phyloP scores from a whole-genome alignment of 2,329 filamentous ascomycete species.

The Scedosporium apiospermum region DNA sequence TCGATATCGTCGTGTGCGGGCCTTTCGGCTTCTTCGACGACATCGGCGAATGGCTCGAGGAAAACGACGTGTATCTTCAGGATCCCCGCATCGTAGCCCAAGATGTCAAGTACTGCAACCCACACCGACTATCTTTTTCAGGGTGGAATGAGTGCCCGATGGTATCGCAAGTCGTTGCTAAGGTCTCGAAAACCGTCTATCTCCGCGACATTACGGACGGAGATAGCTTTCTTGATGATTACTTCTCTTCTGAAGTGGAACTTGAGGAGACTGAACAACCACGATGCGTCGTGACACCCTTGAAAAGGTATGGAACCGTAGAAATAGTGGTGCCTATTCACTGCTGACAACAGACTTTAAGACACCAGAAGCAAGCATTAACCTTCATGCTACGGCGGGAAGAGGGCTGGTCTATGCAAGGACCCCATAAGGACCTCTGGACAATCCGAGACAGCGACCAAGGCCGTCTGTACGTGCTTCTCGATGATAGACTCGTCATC shows the following conservation, averaged over 20 bases:
- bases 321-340: constrained; percentile 10
- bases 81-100: constrained; percentile 19
- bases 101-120: constrained; percentile 24
- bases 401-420: constrained; percentile 22
- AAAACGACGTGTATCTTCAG: constrained; percentile 22
- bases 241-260: constrained; percentile 15
- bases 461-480: constrained; percentile 13
- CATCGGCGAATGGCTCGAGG: constrained; percentile 20
- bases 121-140: constrained; percentile 20
- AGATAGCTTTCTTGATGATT: constrained; percentile 15
- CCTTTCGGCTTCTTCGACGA: constrained; percentile 16
- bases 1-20: constrained; percentile 21
- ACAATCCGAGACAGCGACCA: constrained; percentile 13
- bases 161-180: background rate
- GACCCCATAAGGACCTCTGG: constrained; percentile 23
- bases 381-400: constrained; percentile 32
- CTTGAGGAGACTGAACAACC: constrained; percentile 21
- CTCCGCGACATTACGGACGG: constrained; percentile 14
- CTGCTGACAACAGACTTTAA: constrained; percentile 10
- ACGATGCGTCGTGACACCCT: constrained; percentile 11
- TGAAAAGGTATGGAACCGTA: constrained; percentile 6
- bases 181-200: constrained; percentile 1
- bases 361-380: constrained; percentile 33
- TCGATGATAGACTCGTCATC: background rate
- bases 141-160: background rate